phyloP scores from a whole-genome alignment of 441 rosid genomes.

The Populus hybrid region DNA sequence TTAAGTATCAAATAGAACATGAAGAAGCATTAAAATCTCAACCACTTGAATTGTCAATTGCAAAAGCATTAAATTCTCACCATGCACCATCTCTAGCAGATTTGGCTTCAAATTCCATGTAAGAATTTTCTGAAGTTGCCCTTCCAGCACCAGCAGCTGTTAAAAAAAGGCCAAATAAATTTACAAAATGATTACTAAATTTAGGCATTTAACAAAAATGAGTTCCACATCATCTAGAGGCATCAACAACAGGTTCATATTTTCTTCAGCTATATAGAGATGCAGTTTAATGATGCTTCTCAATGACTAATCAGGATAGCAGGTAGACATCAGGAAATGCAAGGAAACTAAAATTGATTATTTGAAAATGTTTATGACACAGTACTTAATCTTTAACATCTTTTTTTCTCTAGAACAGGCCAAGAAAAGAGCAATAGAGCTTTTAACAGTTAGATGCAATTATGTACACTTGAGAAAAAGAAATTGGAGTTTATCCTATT shows the following conservation, averaged over 20 bases:
- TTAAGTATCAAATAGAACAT: not conserved
- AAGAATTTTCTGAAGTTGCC: slow-evolving; percentile 51
- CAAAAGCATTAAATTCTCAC: slow-evolving; percentile 37
- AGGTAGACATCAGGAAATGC: not conserved
- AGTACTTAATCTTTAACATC: not conserved
- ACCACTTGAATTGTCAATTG: slow-evolving; percentile 2
- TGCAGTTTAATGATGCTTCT: not conserved
- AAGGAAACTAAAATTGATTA: slow-evolving; percentile 6
- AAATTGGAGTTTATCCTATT: not conserved
- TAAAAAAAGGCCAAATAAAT: slow-evolving; percentile 17
- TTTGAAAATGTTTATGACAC: not conserved
- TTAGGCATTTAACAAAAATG: not conserved
- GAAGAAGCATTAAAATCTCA: slow-evolving; percentile 6
- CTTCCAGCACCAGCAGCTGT: slow-evolving; percentile 54
- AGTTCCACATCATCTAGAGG: not conserved
- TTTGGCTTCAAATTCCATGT: slow-evolving; percentile 92
- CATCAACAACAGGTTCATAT: not conserved
- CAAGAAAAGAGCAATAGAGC: not conserved
- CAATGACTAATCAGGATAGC: not conserved
- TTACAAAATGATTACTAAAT: not conserved
- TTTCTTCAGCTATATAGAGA: not conserved
- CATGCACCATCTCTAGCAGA: slow-evolving; percentile 98
- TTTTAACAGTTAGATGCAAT: not conserved
- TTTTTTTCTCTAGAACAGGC: not conserved
- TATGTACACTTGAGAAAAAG: not conserved